Base-by-base conservation (phyloP, 192 early-diverging fungal genomes). In the Diversispora epigaea region DNA sequence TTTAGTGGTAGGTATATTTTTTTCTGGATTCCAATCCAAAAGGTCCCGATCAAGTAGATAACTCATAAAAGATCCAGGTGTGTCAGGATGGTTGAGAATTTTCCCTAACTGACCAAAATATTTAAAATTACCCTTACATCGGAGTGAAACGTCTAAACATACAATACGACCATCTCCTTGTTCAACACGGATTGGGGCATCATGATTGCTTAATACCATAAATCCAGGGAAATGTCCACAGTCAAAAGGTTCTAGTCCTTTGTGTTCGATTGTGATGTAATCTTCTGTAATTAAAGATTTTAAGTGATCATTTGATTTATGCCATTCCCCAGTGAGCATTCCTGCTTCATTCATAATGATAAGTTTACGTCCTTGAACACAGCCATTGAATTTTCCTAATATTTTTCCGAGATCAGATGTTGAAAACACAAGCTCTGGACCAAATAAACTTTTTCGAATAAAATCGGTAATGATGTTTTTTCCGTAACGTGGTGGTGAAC, bases 391-490 rank as follows among this genome's bases (percentile, higher is more conserved):
- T 52, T 52, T 52, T 12, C 11, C 50, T 17, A 52, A 17, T 17
- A 52, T 52, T 52, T 52, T 52, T 52, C 50, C 50, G 0, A 52
- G 11, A 52, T 52, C 50, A 52, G 50, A 63, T 25, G 61, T 63
- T 25, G 61, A 15, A 63, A 25, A 63, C 14, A 21, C 6, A 32
- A 63, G 61, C 15, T 63, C 22, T 6, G 61, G 61, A 15, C 61
- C 61, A 17, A 52, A 52, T 52, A 52, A 11, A 11, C 17, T 52
- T 17, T 52, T 17, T 17, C 11, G 14, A 52, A 63, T 63, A 32
- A 63, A 63, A 63, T 63, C 61, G 6, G 61, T 63, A 63, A 63
- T 63, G 32, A 63, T 63, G 12, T 63, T 63, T 62, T 63, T 63
- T 25, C 22, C 61, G 32, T 22, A 63, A 7, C 22, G 61, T 63